Percentiles rank a stretch among this genome's conserved stretches.
Evolutionary conservation across 176 grass and related monocot genomes (phyloP).

Genomic region (Echinochloa phyllopogon): DNA sequence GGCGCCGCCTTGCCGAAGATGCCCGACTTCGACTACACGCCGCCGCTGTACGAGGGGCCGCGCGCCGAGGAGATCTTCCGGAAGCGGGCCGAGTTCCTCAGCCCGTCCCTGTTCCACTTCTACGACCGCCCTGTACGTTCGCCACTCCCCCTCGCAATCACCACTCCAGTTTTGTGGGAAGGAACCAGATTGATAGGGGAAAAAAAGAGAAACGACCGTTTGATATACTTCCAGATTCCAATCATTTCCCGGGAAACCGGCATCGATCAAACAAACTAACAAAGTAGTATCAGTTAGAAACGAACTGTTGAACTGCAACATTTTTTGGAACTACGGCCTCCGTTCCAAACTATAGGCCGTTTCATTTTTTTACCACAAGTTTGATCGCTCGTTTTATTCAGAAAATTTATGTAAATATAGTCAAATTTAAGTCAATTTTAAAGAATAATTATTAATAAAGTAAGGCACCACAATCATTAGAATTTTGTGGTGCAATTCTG

Average conservation of each 20-base stretch:
- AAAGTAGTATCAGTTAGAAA: not conserved
- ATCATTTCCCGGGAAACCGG: not conserved
- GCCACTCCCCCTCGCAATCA: not conserved
- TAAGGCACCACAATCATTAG: no score
- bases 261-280: not conserved
- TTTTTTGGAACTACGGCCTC: not conserved
- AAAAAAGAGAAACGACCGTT: no score
- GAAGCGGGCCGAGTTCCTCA: conserved; percentile 85
- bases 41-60: conserved; percentile 84
- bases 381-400: no score
- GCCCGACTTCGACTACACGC: conserved; percentile 72
- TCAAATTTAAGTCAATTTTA: no score
- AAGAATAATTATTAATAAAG: no score
- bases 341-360: no score
- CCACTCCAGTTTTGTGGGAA: conserved; percentile 17
- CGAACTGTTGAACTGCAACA: not conserved
- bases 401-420: no score
- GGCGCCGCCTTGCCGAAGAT: conserved; percentile 49
- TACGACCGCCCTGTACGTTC: conserved; percentile 80
- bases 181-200: not conserved
- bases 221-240: not conserved
- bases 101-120: conserved; percentile 89
- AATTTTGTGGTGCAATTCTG: no score
- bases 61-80: conserved; percentile 68
- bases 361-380: no score